phyloP scores from a whole-genome alignment of 2,329 filamentous ascomycete genomes.

The Monilinia laxa region DNA sequence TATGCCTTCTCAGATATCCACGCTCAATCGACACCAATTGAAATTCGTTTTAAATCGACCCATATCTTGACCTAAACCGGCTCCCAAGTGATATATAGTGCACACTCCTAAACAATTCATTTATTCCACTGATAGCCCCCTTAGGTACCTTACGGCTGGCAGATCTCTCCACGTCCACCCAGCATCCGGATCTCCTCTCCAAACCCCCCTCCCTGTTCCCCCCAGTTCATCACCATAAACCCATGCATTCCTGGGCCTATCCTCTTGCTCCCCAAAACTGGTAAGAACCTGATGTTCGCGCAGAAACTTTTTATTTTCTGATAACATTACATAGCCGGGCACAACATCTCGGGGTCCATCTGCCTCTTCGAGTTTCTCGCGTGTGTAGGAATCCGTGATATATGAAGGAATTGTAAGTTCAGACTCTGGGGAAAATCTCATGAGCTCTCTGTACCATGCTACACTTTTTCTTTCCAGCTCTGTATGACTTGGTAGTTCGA shows the following conservation, averaged over 20 bases:
- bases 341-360: conserved; percentile 3
- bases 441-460: conserved; percentile 11
- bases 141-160: conserved; percentile 14
- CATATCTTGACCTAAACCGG: neutral
- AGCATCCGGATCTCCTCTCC: conserved; percentile 1
- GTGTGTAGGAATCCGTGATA: neutral
- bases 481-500: conserved; percentile 5
- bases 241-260: conserved; percentile 12
- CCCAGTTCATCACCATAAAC: conserved; percentile 9
- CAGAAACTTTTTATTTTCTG: neutral
- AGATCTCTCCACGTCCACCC: conserved; percentile 2
- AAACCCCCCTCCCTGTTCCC: neutral
- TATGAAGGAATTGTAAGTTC: neutral
- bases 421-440: neutral
- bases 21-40: neutral
- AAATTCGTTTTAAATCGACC: neutral
- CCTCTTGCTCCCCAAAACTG: conserved; percentile 20
- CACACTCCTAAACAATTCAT: neutral
- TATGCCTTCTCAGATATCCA: neutral
- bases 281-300: conserved; percentile 20
- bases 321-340: conserved; percentile 6
- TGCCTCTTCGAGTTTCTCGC: neutral
- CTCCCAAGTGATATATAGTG: neutral
- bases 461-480: neutral
- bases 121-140: neutral